These are phyloP conservation scores for Geum urbanum DNA, from an alignment of 306 rosid genomes.

Conservation along the genomic window DNA sequence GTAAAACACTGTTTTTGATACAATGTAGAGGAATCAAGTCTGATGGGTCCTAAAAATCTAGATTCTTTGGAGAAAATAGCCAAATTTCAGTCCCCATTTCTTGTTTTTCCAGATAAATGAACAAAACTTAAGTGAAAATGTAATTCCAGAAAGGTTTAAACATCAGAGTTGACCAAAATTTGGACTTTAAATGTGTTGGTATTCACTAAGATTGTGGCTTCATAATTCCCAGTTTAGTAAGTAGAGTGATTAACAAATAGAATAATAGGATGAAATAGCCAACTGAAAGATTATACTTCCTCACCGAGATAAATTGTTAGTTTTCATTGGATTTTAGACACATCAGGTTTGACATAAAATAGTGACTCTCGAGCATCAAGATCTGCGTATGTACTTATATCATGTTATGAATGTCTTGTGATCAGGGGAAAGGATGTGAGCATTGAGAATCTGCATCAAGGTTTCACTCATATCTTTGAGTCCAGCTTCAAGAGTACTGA, in stretches of 20 bases:
- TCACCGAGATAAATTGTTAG: background rate
- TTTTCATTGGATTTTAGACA: background rate
- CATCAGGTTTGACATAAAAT: background rate
- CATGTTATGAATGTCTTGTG: background rate
- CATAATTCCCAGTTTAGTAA: background rate
- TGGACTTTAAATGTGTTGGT: background rate
- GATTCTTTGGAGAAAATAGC: background rate
- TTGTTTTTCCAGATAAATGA: background rate
- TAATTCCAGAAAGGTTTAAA: background rate
- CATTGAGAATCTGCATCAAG: conserved; percentile 72
- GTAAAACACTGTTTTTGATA: background rate
- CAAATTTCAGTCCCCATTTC: background rate
- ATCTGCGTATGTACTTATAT: too few species aligned
- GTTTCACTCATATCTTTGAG: conserved; percentile 81
- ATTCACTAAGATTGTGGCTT: background rate
- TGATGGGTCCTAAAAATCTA: background rate
- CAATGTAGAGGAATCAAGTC: background rate
- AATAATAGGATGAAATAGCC: background rate
- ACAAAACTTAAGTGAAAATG: background rate
- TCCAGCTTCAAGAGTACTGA: conserved; percentile 77
- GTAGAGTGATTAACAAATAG: background rate
- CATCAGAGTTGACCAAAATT: background rate
- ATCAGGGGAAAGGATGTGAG: conserved; percentile 77
- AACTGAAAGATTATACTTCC: background rate
- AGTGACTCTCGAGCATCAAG: too few species aligned